Base-by-base conservation (phyloP, 1,139 yeast species). In the Groenewaldozyma sp. region DNA sequence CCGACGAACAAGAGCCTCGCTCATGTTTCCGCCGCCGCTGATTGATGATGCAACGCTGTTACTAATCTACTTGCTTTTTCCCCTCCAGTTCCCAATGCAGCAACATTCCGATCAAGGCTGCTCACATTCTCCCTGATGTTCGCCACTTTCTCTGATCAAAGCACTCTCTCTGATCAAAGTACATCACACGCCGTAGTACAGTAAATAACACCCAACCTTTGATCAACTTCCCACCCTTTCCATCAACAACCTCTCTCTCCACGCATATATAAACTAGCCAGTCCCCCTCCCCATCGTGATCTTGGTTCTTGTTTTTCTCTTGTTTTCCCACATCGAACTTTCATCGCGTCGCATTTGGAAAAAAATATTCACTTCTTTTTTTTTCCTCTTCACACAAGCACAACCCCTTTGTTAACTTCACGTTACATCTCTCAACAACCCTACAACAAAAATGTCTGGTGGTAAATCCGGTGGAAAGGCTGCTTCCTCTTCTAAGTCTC, bases 401-500 rank as follows among this genome's bases (percentile, higher is more conserved):
- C 27, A 38, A 20, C 22, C 6, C 9, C 36, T 19, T 16, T 22
- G 10, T 14, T 22, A 22, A 22, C 7, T 22, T 22, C 11, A 7
- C 11, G 26, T 22, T 22, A 7, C 26, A 7, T 22, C 26, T 14
- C 27, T 26, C 22, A 28, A 35, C 28, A 34, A 36, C 24, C 19
- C 31, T 41, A 26, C 31, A 38, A 31, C 44, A 50, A 73, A 44
- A 76, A 87, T 86, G 95, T 83, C 96, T 66, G 95, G 95, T 68
- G 96, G 96, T 69, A 88, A 88, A 81, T 64, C 70, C 51, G 96
- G 96, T 69, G 88, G 88, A 62, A 87, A 87, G 73, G 94, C 95
- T 64, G 93, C 94, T 60, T 62, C 70, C 46, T 72, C 94, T 55
- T 88, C 87, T 65, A 87, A 93, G 59, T 82, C 96, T 60, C 91